Conservation (phyloP, 2,329 filamentous ascomycete genomes). For the Xylariaceae sp. region DNA sequence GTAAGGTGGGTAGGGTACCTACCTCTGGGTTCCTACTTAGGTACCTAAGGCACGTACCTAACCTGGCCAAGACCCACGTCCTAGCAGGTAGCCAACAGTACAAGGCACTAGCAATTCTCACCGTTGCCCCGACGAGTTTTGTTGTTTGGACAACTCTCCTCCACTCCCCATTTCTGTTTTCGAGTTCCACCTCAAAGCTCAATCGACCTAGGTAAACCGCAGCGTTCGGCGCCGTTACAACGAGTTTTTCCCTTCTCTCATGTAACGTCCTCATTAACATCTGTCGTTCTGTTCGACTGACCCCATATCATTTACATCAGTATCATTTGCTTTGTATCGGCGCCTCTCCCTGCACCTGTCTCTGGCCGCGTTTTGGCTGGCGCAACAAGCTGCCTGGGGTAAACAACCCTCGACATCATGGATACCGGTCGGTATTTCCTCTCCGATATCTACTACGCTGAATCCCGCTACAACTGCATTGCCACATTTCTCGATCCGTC, state of each 20-base stretch:
- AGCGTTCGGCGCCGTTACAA: constrained; percentile 17
- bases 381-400: constrained; percentile 24
- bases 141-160: constrained; percentile 26
- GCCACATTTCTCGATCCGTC: background rate
- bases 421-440: constrained; percentile 23
- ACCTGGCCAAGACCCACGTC: constrained; percentile 4
- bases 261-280: constrained; percentile 15
- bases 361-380: constrained; percentile 25
- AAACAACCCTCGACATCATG: constrained; percentile 29
- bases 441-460: background rate
- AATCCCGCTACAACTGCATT: background rate
- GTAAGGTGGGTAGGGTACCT: background rate
- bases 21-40: background rate
- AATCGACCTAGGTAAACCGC: constrained; percentile 7
- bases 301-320: constrained; percentile 4
- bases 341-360: constrained; percentile 3
- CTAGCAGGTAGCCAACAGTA: constrained; percentile 13
- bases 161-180: constrained; percentile 24
- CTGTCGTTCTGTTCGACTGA: constrained; percentile 9
- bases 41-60: background rate
- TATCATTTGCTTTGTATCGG: constrained; percentile 7
- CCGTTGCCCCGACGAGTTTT: constrained; percentile 32
- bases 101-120: constrained; percentile 17
- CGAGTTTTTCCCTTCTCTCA: constrained; percentile 7
- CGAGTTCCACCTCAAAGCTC: constrained; percentile 19